Evolutionary conservation across 306 rosid species (phyloP).

Genomic region (Mucuna pruriens): DNA sequence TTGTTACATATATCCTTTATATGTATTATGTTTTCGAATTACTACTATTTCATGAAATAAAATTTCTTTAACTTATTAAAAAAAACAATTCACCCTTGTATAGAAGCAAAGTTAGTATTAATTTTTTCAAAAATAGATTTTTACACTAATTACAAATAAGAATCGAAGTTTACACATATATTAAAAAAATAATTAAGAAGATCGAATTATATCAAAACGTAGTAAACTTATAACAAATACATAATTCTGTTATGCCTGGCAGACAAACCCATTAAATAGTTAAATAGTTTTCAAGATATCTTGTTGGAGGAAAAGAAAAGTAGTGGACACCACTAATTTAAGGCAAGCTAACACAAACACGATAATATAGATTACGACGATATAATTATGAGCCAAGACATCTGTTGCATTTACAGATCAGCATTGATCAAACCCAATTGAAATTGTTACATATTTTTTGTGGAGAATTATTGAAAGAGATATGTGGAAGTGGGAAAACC

Average conservation of each 20-base stretch:
- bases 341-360: slow-evolving; percentile 16
- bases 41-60: neutral
- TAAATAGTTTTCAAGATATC: neutral
- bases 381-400: slow-evolving; percentile 15
- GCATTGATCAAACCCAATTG: slow-evolving; percentile 25
- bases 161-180: neutral
- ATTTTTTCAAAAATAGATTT: neutral
- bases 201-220: neutral
- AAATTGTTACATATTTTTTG: slow-evolving; percentile 1
- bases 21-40: neutral
- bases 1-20: neutral
- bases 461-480: slow-evolving; percentile 30
- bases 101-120: neutral
- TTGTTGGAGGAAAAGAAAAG: slow-evolving; percentile 12
- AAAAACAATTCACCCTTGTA: neutral
- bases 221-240: neutral
- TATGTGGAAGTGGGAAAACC: slow-evolving; percentile 36
- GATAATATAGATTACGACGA: slow-evolving; percentile 24
- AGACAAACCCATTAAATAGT: slow-evolving; percentile 9
- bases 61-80: neutral
- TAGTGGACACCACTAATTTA: slow-evolving; percentile 21
- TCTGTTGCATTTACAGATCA: slow-evolving; percentile 32
- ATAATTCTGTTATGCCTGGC: neutral
- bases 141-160: neutral
- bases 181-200: neutral